phyloP scores from a whole-genome alignment of 192 early-diverging fungal species.

The Coemansia sp. region DNA sequence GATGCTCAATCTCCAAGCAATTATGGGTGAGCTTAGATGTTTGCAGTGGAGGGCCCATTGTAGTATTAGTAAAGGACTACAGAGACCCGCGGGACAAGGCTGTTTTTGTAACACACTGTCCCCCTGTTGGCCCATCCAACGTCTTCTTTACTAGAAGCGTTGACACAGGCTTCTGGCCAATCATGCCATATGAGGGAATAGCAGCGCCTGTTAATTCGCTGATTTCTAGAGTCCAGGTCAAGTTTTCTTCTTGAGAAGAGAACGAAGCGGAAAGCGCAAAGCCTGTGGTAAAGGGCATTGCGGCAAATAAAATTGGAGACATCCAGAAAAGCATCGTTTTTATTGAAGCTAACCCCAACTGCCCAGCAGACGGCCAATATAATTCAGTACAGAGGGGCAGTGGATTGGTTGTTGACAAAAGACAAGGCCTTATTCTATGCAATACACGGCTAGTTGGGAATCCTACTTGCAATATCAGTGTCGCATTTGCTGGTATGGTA shows the following conservation, averaged over 20 bases:
- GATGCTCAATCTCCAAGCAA: constrained; percentile 19
- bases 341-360: constrained; percentile 11
- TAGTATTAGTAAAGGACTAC: constrained; percentile 22
- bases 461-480: constrained; percentile 71
- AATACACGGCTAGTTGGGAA: constrained; percentile 75
- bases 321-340: constrained; percentile 16
- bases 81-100: constrained; percentile 57
- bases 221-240: background rate
- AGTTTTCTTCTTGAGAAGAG: too few relatives aligned
- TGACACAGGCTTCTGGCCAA: constrained; percentile 37
- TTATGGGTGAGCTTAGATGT: constrained; percentile 21
- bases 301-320: background rate
- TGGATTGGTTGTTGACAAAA: constrained; percentile 68
- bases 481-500: constrained; percentile 82
- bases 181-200: constrained; percentile 14
- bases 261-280: background rate
- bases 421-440: constrained; percentile 75
- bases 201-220: background rate
- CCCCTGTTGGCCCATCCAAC: constrained; percentile 2
- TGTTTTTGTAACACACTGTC: constrained; percentile 65
- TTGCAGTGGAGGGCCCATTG: constrained; percentile 14
- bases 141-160: constrained; percentile 28
- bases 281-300: background rate
- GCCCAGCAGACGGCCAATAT: constrained; percentile 20
- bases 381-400: constrained; percentile 53